phyloP scores from a whole-genome alignment of 2,329 filamentous ascomycete genomes.

The Hypoxylon sp. region DNA sequence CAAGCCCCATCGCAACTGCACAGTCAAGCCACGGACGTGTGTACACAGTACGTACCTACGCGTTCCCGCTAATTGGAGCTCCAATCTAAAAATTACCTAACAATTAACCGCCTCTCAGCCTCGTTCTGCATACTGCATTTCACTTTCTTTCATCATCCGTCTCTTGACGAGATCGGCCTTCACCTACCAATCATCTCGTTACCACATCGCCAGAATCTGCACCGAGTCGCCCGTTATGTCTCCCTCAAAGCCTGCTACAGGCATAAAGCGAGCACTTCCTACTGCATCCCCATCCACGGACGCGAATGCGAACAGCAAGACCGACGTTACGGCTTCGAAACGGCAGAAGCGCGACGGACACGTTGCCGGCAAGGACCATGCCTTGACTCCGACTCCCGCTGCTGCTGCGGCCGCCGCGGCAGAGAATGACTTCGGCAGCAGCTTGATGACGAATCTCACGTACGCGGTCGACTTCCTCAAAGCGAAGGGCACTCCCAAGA shows the following conservation, averaged over 20 bases:
- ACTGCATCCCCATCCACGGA: constrained; percentile 66
- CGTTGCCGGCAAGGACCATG: constrained; percentile 41
- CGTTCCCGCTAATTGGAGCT: neutral
- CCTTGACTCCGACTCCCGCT: constrained; percentile 48
- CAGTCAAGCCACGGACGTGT: neutral
- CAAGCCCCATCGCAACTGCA: neutral
- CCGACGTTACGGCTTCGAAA: constrained; percentile 72
- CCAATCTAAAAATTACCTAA: constrained; percentile 10
- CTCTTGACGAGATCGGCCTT: constrained; percentile 38
- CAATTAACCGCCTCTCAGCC: constrained; percentile 25
- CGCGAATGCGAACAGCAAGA: constrained; percentile 60
- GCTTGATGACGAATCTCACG: constrained; percentile 88
- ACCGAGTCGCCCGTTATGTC: constrained; percentile 65
- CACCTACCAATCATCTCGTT: constrained; percentile 7
- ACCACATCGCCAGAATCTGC: neutral
- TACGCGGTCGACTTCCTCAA: constrained; percentile 89
- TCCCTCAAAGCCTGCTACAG: constrained; percentile 71
- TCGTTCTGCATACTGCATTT: constrained; percentile 26
- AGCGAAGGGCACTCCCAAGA: constrained; percentile 75
- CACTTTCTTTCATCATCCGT: constrained; percentile 40
- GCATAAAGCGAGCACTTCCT: constrained; percentile 65
- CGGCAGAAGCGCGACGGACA: constrained; percentile 69
- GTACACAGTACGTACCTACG: neutral
- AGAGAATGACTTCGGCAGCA: constrained; percentile 79
- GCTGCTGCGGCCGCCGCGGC: constrained; percentile 59